Evolutionary conservation across 176 grass and related monocot species (phyloP).

Genomic region (Triticum turgidum): DNA sequence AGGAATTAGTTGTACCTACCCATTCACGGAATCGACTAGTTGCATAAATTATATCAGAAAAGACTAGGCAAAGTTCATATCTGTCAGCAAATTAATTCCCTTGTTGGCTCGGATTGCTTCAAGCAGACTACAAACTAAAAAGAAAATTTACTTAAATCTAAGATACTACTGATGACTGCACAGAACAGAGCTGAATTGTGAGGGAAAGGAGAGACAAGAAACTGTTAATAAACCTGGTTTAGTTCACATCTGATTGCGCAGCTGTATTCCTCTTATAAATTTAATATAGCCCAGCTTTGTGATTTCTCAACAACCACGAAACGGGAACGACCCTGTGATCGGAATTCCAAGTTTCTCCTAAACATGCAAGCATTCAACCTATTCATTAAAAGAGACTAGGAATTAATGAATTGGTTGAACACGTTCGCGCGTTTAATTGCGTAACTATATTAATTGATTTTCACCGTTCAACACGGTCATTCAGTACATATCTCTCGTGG

Average conservation of each 20-base stretch:
- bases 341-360: constrained; percentile 9
- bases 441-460: not conserved
- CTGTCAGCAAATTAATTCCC: not conserved
- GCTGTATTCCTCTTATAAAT: not conserved
- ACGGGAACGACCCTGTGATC: not conserved
- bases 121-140: not conserved
- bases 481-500: too few relatives aligned
- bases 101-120: not conserved
- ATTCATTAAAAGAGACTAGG: not conserved
- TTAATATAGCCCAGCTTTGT: too few relatives aligned
- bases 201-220: not conserved
- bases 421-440: not conserved
- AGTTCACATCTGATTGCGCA: not conserved
- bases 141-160: not conserved
- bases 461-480: too few relatives aligned
- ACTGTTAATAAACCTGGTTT: not conserved
- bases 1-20: constrained; percentile 33
- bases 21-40: not conserved
- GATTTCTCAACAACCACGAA: not conserved
- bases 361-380: not conserved
- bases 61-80: not conserved
- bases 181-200: not conserved
- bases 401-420: not conserved
- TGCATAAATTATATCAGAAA: not conserved
- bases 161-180: not conserved